Percentiles rank a stretch among this genome's conserved stretches.
Conservation (phyloP, 179 eudicot species). For the Patellifolia procumbens region DNA sequence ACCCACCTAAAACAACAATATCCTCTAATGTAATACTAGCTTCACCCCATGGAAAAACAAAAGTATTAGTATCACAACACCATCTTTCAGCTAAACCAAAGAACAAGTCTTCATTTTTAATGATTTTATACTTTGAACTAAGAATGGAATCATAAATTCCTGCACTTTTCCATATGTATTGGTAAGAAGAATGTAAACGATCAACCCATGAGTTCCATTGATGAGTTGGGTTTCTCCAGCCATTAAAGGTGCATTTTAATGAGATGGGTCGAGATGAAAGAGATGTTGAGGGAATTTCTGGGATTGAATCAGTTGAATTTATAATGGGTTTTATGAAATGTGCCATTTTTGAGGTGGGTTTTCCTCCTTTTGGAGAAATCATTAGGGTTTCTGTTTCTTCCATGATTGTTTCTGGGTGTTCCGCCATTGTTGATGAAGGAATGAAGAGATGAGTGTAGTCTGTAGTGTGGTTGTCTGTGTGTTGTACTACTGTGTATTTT, state of each 20-base stretch:
- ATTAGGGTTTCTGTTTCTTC: conserved; percentile 19
- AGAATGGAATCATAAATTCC: conserved; percentile 44
- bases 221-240: conserved; percentile 32
- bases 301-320: background rate
- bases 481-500: no score
- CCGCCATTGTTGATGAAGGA: conserved; percentile 19
- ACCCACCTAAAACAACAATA: conserved; percentile 43
- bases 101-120: conserved; percentile 28
- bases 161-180: conserved; percentile 34
- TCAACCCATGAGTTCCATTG: conserved; percentile 47
- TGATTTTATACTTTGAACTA: conserved; percentile 21
- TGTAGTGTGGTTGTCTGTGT: no score
- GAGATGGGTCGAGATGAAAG: conserved; percentile 20
- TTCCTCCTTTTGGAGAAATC: conserved; percentile 33
- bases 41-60: conserved; percentile 63
- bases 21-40: conserved; percentile 47
- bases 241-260: conserved; percentile 31
- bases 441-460: background rate
- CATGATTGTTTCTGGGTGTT: conserved; percentile 21
- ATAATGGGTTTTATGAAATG: conserved; percentile 38
- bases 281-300: conserved; percentile 12
- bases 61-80: conserved; percentile 49
- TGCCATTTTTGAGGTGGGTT: conserved; percentile 15
- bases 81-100: conserved; percentile 43
- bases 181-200: conserved; percentile 5